A percentile compares a stretch with the other conserved stretches of the same genome.
These are phyloP conservation scores for Solanum hybrid DNA, from an alignment of 305 asterid genomes.

Conservation along the genomic window DNA sequence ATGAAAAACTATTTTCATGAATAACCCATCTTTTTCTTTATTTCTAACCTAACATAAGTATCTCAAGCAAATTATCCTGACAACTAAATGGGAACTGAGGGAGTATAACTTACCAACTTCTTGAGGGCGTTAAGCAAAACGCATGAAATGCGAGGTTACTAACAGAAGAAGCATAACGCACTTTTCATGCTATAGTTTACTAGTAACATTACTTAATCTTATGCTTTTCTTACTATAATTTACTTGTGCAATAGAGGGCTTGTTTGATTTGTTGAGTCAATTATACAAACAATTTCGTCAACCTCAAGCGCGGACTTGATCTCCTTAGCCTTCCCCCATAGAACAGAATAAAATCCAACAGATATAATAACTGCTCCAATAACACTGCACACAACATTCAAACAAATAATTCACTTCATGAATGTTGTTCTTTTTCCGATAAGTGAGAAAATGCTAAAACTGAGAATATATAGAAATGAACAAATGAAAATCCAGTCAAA, in stretches of 20 bases:
- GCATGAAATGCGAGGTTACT: background rate
- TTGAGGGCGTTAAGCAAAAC: background rate
- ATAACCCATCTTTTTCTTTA: background rate
- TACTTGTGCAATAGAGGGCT: background rate
- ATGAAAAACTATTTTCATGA: background rate
- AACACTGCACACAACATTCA: slow-evolving; percentile 8
- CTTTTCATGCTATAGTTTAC: background rate
- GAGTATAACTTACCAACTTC: background rate
- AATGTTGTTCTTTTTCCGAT: background rate
- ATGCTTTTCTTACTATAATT: background rate
- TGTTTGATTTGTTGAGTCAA: background rate
- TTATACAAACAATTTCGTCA: background rate
- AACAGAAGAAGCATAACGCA: background rate
- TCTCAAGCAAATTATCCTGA: background rate
- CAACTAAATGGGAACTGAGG: background rate
- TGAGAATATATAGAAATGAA: background rate
- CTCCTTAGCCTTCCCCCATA: slow-evolving; percentile 22
- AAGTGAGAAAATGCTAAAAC: background rate
- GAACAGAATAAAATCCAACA: slow-evolving; percentile 21
- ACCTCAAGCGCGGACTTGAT: background rate
- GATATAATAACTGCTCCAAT: slow-evolving; percentile 18
- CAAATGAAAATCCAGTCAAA: background rate
- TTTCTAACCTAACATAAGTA: background rate
- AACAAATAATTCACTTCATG: background rate
- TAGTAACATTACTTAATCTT: background rate